A percentile compares a stretch with the other conserved stretches of the same genome.
These are phyloP conservation scores for Sergeia podlipaevii DNA, from an alignment of 208 protist genomes.

Conservation along the genomic window DNA sequence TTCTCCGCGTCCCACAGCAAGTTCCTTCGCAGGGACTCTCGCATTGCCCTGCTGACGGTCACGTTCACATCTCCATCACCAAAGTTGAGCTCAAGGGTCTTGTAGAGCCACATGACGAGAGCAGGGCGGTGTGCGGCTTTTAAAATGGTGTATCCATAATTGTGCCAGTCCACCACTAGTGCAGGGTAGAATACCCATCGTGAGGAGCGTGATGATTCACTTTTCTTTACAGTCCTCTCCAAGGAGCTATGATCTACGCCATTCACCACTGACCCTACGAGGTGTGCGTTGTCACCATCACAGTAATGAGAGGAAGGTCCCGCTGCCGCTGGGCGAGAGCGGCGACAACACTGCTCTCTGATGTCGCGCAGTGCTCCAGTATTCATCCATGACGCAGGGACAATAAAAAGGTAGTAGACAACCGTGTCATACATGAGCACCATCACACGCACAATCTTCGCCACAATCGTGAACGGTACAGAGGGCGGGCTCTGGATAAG, in stretches of 20 bases:
- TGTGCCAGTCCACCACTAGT: constrained; percentile 91
- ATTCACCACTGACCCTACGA: no score
- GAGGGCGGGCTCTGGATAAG: constrained; percentile 82
- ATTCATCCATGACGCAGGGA: constrained; percentile 67
- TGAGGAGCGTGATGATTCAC: neutral
- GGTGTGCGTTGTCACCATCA: neutral
- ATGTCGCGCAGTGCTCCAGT: constrained; percentile 54
- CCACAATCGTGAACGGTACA: constrained; percentile 72
- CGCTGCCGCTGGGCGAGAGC: no score
- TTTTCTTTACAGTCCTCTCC: no score
- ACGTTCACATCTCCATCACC: constrained; percentile 69
- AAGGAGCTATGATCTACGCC: no score
- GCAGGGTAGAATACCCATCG: constrained; percentile 38
- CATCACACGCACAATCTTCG: constrained; percentile 58
- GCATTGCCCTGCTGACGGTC: constrained; percentile 83
- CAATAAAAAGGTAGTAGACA: constrained; percentile 68
- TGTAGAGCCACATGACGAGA: constrained; percentile 55
- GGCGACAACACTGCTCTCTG: constrained; percentile 27
- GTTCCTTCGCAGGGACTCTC: constrained; percentile 12
- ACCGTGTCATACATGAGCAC: constrained; percentile 50
- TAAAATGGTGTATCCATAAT: constrained; percentile 89
- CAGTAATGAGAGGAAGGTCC: neutral
- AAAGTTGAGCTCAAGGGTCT: constrained; percentile 56
- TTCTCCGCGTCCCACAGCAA: neutral
- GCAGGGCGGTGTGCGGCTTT: constrained; percentile 39